A percentile compares a stretch with the other conserved stretches of the same genome.
phyloP scores from a whole-genome alignment of 371 early-diverging fungal species.

The Mortierella sp. region DNA sequence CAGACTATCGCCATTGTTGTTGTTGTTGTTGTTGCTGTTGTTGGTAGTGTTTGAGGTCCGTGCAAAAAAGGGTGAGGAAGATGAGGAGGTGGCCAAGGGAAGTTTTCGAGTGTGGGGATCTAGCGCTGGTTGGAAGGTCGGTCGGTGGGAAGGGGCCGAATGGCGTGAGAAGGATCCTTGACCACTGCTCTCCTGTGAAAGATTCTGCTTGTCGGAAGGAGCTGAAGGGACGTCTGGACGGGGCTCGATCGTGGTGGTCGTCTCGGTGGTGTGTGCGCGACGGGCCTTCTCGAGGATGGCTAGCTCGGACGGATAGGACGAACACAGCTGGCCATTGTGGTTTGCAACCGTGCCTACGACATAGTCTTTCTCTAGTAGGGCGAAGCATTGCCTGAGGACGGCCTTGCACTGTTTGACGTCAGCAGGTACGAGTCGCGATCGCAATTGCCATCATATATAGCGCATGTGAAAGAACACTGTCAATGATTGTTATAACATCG shows the following conservation, averaged over 20 bases:
- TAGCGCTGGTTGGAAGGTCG: not conserved
- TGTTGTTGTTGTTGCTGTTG: not conserved
- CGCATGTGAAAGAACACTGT: not conserved
- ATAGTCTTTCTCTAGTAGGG: conserved; percentile 50
- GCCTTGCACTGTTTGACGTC: conserved; percentile 41
- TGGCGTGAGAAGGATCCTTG: conserved; percentile 2
- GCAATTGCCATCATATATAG: not conserved
- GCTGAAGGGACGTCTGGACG: not conserved
- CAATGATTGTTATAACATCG: not conserved
- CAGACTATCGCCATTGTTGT: not conserved
- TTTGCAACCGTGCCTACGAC: conserved; percentile 49
- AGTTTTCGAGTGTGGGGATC: conserved; percentile 1
- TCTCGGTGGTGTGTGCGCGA: not conserved
- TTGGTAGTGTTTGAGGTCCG: conserved; percentile 11
- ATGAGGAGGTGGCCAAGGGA: not conserved
- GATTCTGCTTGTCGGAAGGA: not conserved
- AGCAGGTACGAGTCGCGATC: not conserved
- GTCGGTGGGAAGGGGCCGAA: not conserved
- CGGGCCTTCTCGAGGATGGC: conserved; percentile 46
- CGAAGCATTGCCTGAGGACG: conserved; percentile 51
- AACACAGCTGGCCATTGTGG: conserved; percentile 52
- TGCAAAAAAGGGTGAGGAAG: conserved; percentile 2
- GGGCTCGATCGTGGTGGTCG: not conserved
- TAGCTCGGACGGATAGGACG: conserved; percentile 54
- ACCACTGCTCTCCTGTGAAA: not conserved